phyloP scores from a whole-genome alignment of 2,329 filamentous ascomycete species.

The Paramyrothecium sp. region DNA sequence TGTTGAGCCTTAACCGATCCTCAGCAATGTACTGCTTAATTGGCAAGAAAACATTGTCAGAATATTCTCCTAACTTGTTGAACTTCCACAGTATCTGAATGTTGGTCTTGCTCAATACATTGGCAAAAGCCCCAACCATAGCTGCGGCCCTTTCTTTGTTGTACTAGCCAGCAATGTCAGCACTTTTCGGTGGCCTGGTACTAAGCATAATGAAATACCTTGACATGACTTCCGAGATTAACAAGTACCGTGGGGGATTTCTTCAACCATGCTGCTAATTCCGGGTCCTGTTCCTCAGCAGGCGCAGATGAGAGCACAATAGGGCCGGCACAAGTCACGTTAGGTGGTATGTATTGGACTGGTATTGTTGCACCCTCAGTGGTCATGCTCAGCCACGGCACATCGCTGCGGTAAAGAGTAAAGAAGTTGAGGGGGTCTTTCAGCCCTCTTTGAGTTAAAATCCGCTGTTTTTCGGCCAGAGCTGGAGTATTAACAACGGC shows the following conservation, averaged over 20 bases:
- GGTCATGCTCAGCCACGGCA: neutral
- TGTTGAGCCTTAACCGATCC: neutral
- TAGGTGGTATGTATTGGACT: constrained; percentile 9
- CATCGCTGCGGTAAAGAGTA: neutral
- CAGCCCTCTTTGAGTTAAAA: neutral
- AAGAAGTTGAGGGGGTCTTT: neutral
- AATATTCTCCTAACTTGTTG: constrained; percentile 7
- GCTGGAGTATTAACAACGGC: neutral
- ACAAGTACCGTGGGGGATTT: constrained; percentile 20
- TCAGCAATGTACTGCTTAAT: neutral
- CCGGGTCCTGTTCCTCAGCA: constrained; percentile 19
- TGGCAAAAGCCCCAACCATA: constrained; percentile 18
- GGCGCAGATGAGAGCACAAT: constrained; percentile 16
- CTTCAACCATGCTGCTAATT: constrained; percentile 18
- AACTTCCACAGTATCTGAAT: constrained; percentile 27
- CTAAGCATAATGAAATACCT: neutral
- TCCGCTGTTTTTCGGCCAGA: neutral
- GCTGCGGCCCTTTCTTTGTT: neutral
- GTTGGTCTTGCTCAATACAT: constrained; percentile 10
- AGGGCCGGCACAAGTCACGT: constrained; percentile 18
- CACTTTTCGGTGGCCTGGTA: no score
- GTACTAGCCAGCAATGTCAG: no score
- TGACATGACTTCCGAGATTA: constrained; percentile 19
- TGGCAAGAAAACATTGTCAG: constrained; percentile 5
- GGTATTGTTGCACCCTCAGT: neutral